phyloP scores from a whole-genome alignment of 495 filamentous ascomycete genomes.

The Podospora pseudocomata region DNA sequence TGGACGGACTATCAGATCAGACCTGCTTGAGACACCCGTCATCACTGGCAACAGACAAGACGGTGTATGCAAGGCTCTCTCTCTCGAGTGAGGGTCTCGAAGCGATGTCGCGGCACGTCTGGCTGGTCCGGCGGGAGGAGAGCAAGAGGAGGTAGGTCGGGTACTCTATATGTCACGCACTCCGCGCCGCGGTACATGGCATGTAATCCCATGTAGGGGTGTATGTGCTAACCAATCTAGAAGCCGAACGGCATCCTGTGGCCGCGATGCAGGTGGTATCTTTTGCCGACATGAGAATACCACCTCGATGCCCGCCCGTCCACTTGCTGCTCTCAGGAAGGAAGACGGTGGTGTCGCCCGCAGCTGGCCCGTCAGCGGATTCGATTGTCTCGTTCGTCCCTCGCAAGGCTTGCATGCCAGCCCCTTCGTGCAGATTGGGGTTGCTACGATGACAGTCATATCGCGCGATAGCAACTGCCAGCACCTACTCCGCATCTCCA shows the following conservation, averaged over 20 bases:
- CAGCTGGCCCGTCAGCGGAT: conserved; percentile 27
- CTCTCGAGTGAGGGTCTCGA: not conserved
- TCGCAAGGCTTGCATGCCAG: conserved; percentile 27
- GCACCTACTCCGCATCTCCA: not conserved
- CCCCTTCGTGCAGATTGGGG: conserved; percentile 24
- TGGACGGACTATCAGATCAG: not conserved
- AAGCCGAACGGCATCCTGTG: not conserved
- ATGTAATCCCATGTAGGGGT: not conserved
- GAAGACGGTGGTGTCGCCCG: not conserved
- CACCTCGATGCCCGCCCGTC: conserved; percentile 19
- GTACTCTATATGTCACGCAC: not conserved
- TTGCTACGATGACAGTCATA: not conserved
- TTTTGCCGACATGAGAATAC: conserved; percentile 29
- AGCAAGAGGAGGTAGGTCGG: not conserved
- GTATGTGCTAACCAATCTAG: not conserved
- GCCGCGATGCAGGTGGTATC: conserved; percentile 24
- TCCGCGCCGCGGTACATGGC: not conserved
- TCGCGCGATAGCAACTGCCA: not conserved
- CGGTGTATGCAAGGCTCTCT: not conserved
- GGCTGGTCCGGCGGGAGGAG: not conserved
- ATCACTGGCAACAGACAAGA: too few species aligned
- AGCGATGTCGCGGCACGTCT: conserved; percentile 8
- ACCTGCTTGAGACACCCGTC: not conserved
- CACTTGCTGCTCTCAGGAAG: conserved; percentile 10
- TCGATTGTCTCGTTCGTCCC: conserved; percentile 20